These are phyloP conservation scores for Phytophthora hybrid DNA, from an alignment of 352 stramenopile genomes.

Conservation along the genomic window DNA sequence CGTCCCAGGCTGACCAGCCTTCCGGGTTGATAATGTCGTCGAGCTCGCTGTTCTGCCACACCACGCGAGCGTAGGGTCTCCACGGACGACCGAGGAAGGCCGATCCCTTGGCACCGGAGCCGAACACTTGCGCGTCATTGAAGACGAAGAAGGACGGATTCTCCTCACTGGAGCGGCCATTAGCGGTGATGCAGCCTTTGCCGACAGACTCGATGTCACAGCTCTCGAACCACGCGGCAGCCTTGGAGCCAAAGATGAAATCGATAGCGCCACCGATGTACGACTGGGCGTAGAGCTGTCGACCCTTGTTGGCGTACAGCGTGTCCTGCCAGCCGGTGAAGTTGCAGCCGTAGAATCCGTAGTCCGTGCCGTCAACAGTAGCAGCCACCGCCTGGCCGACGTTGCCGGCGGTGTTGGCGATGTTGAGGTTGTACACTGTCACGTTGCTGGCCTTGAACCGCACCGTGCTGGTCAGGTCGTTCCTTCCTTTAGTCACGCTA, in stretches of 20 bases:
- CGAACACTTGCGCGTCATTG: slow-evolving; percentile 21
- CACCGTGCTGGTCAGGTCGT: slow-evolving; percentile 27
- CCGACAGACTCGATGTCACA: slow-evolving; percentile 29
- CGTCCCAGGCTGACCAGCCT: slow-evolving; percentile 26
- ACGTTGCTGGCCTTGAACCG: slow-evolving; percentile 30
- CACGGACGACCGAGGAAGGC: slow-evolving; percentile 28
- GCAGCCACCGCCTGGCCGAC: slow-evolving; percentile 26
- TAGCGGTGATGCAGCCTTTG: slow-evolving; percentile 30
- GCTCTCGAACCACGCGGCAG: slow-evolving; percentile 21
- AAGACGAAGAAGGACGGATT: slow-evolving; percentile 33
- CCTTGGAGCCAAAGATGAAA: slow-evolving; percentile 30
- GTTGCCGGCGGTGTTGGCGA: slow-evolving; percentile 29
- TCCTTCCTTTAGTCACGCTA: slow-evolving; percentile 14
- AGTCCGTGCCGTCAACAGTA: slow-evolving; percentile 17
- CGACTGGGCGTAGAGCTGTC: slow-evolving; percentile 21
- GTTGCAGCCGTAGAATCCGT: slow-evolving; percentile 29
- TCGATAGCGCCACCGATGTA: slow-evolving; percentile 30
- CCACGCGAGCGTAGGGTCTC: slow-evolving; percentile 23
- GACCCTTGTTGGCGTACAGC: slow-evolving; percentile 29
- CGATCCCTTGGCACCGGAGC: slow-evolving; percentile 10
- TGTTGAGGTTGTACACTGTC: slow-evolving; percentile 36
- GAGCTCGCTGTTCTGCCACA: slow-evolving; percentile 30
- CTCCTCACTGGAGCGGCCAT: slow-evolving; percentile 14
- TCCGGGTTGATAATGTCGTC: slow-evolving; percentile 17
- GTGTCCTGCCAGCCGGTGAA: slow-evolving; percentile 32